Percentiles rank a stretch among this genome's conserved stretches.
phyloP scores from a whole-genome alignment of 495 filamentous ascomycete genomes.

The Acidiella bohemica region DNA sequence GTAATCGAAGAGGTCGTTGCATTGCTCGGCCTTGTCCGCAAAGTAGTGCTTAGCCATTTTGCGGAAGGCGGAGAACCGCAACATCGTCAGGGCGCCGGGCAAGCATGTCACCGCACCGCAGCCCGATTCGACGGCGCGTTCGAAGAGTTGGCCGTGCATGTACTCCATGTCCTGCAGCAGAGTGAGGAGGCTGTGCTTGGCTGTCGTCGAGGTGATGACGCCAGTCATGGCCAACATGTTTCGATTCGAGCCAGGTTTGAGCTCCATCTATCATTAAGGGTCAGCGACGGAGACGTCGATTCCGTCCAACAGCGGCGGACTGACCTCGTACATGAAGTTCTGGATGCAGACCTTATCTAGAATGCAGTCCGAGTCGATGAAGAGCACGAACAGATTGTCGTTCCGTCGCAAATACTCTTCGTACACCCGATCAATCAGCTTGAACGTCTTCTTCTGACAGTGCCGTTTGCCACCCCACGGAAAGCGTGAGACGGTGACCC shows the following conservation, averaged over 20 bases:
- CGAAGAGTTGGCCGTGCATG: conserved; percentile 92
- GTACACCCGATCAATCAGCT: conserved; percentile 89
- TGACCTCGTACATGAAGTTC: conserved; percentile 83
- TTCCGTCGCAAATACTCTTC: conserved; percentile 74
- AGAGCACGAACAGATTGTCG: conserved; percentile 88
- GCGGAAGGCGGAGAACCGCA: conserved; percentile 91
- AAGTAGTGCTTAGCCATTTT: conserved; percentile 99
- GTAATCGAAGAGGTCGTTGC: conserved; percentile 92
- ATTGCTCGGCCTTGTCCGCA: conserved; percentile 91
- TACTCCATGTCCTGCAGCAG: conserved; percentile 97
- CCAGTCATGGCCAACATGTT: conserved; percentile 98
- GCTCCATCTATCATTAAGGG: conserved; percentile 55
- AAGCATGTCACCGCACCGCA: conserved; percentile 93
- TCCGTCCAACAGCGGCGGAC: no score
- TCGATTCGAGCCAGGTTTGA: conserved; percentile 82
- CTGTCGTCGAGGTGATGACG: conserved; percentile 88
- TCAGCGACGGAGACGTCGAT: no score
- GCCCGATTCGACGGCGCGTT: conserved; percentile 89
- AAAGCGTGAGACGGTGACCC: conserved; percentile 88
- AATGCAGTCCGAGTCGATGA: conserved; percentile 98
- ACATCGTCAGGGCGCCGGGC: conserved; percentile 84
- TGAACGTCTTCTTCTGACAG: conserved; percentile 90
- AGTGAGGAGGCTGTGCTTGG: conserved; percentile 79
- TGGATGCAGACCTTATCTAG: conserved; percentile 85
- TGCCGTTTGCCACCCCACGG: conserved; percentile 86